Conservation (phyloP, 2,329 filamentous ascomycete genomes). For the Parafenestella ontariensis region DNA sequence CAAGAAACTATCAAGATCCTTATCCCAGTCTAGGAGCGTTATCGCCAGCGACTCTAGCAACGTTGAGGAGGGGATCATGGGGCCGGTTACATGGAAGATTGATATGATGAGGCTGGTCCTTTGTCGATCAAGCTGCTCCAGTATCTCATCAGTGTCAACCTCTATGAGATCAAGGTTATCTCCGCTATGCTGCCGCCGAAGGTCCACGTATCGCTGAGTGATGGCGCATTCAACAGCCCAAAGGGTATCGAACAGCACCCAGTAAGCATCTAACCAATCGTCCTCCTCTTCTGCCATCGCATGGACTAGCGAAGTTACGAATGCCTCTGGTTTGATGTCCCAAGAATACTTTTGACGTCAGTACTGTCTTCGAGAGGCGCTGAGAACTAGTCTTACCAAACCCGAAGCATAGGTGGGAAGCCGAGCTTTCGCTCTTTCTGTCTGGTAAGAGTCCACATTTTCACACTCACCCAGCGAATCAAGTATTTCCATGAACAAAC, state of each 20-base stretch:
- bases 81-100: slow-evolving; percentile 29
- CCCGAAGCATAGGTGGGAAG: slow-evolving; percentile 40
- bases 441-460: slow-evolving; percentile 22
- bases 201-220: slow-evolving; percentile 46
- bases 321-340: slow-evolving; percentile 36
- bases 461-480: slow-evolving; percentile 26
- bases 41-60: slow-evolving; percentile 29
- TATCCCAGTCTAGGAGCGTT: slow-evolving; percentile 32
- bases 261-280: slow-evolving; percentile 41
- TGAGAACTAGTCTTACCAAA: slow-evolving; percentile 31
- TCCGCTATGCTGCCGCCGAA: slow-evolving; percentile 25
- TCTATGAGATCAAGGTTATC: slow-evolving; percentile 9
- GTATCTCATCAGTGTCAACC: slow-evolving; percentile 28
- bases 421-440: slow-evolving; percentile 28
- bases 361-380: neutral
- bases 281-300: slow-evolving; percentile 34
- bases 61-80: slow-evolving; percentile 26
- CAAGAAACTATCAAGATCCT: slow-evolving; percentile 27
- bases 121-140: slow-evolving; percentile 29
- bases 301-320: slow-evolving; percentile 29
- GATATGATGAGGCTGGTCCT: slow-evolving; percentile 33
- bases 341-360: slow-evolving; percentile 42
- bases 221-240: slow-evolving; percentile 47
- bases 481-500: slow-evolving; percentile 39
- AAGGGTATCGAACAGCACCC: slow-evolving; percentile 42